Conservation (phyloP, 192 early-diverging fungal species). For the Backusella circina region DNA sequence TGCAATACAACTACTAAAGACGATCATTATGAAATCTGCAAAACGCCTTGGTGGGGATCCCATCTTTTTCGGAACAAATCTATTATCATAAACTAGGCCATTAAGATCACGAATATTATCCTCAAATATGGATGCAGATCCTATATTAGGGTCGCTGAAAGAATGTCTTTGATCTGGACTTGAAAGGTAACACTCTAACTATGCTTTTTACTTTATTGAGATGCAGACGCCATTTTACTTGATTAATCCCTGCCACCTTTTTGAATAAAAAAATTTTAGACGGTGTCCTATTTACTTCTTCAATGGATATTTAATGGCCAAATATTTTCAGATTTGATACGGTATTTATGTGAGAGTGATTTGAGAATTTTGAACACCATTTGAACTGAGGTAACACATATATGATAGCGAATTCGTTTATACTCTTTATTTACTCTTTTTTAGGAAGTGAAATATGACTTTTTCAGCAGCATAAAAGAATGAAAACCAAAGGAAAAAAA, state of each 20-base stretch:
- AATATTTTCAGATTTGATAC: not conserved
- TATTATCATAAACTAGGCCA: not conserved
- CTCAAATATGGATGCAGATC: not conserved
- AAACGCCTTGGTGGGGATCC: not conserved
- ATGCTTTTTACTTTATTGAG: not conserved
- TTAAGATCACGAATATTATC: not conserved
- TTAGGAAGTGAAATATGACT: not conserved
- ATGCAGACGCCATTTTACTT: not conserved
- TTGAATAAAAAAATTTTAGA: not conserved
- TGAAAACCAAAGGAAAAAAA: not conserved
- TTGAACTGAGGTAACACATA: not conserved
- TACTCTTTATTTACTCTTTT: not conserved
- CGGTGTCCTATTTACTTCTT: not conserved
- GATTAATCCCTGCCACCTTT: not conserved
- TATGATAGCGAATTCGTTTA: not conserved
- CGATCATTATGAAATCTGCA: not conserved
- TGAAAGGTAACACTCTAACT: not conserved
- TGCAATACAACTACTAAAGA: not conserved
- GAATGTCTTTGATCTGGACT: not conserved
- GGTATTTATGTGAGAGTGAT: not conserved
- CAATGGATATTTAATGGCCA: not conserved
- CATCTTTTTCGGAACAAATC: not conserved
- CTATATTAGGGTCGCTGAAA: not conserved
- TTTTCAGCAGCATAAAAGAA: not conserved
- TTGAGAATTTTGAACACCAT: not conserved